These are phyloP conservation scores for Bonia amplexicaulis DNA, from an alignment of 176 grass and related monocot species.

Conservation along the genomic window DNA sequence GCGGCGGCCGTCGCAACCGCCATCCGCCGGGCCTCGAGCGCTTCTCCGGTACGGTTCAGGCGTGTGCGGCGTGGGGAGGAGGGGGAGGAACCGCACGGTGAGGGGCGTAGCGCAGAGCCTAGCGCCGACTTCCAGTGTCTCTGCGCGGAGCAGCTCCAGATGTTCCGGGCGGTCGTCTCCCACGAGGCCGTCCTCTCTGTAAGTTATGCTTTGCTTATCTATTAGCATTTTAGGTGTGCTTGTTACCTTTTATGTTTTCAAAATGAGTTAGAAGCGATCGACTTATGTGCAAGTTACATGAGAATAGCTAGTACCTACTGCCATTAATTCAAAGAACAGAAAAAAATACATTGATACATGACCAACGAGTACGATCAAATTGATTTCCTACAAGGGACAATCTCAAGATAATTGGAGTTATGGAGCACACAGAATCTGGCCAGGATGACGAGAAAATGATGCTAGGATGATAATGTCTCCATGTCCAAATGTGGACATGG, in stretches of 20 bases:
- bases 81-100: not conserved
- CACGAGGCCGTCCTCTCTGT: slow-evolving; percentile 56
- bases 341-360: not conserved
- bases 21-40: slow-evolving; percentile 48
- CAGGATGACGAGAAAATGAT: not conserved
- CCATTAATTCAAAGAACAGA: not conserved
- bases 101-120: slow-evolving; percentile 27
- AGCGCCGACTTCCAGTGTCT: slow-evolving; percentile 62
- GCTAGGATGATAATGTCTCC: not conserved
- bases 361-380: not conserved
- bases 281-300: not conserved
- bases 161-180: slow-evolving; percentile 55
- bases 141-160: slow-evolving; percentile 66
- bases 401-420: too few relatives aligned
- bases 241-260: not conserved
- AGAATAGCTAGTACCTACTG: not conserved
- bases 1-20: slow-evolving; percentile 48
- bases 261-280: not conserved
- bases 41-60: slow-evolving; percentile 57
- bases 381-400: not conserved
- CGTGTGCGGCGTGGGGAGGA: slow-evolving; percentile 18
- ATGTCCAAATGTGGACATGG: not conserved
- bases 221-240: not conserved
- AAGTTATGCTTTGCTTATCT: not conserved
- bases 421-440: not conserved